Conservation (phyloP, 352 stramenopile species). For the Globisporangium solare region DNA sequence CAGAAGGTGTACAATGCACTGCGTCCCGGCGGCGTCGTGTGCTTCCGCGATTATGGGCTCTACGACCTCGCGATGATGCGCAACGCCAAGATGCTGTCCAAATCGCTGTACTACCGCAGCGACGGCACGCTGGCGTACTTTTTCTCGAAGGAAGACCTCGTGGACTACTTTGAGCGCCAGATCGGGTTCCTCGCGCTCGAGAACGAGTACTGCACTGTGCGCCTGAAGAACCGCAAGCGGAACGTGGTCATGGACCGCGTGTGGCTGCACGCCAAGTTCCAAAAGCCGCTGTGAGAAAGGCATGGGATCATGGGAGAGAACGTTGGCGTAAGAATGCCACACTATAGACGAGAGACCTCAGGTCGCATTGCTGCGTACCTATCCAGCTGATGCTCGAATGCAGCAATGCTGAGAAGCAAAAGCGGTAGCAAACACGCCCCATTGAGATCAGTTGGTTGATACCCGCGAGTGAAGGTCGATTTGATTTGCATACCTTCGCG, state of each 20-base stretch:
- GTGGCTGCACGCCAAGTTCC: conserved; percentile 73
- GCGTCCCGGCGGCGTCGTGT: conserved; percentile 64
- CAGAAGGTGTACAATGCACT: conserved; percentile 51
- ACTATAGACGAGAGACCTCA: too few relatives aligned
- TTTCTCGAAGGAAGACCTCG: conserved; percentile 61
- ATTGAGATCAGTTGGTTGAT: too few relatives aligned
- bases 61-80: conserved; percentile 86
- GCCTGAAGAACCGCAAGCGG: conserved; percentile 70
- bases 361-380: too few relatives aligned
- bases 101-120: conserved; percentile 65
- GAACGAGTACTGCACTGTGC: conserved; percentile 76
- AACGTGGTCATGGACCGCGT: conserved; percentile 70
- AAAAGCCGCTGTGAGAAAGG: conserved; percentile 25
- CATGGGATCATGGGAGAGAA: too few relatives aligned
- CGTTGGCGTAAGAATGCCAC: too few relatives aligned
- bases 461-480: too few relatives aligned
- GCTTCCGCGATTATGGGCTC: conserved; percentile 84
- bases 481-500: too few relatives aligned
- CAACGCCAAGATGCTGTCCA: conserved; percentile 57
- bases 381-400: too few relatives aligned
- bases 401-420: too few relatives aligned
- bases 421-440: too few relatives aligned
- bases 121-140: conserved; percentile 78
- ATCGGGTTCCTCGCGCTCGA: conserved; percentile 44
- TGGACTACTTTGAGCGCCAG: conserved; percentile 35